These are phyloP conservation scores for Pelargonium citronellum DNA, from an alignment of 441 rosid genomes.

Conservation along the genomic window DNA sequence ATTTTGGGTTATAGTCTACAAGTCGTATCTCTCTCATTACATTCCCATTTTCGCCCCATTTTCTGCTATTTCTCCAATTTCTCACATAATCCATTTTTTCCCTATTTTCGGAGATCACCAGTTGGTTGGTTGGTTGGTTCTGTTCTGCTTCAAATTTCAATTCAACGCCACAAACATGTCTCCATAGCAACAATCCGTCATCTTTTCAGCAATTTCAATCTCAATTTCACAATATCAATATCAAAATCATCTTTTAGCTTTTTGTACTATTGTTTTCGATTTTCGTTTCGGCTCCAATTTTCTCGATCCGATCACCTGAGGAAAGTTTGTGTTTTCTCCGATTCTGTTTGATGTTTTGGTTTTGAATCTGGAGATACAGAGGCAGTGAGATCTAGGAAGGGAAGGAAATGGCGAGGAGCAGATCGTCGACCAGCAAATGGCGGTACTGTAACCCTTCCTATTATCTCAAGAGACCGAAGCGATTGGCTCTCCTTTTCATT, in stretches of 20 bases:
- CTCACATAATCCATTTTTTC: too few relatives aligned
- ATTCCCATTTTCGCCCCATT: too few relatives aligned
- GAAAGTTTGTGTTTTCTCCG: background rate
- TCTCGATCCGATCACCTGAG: conserved; percentile 8
- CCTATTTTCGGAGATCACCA: too few relatives aligned
- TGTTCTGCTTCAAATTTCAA: too few relatives aligned
- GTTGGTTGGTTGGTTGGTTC: too few relatives aligned
- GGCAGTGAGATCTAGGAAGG: background rate
- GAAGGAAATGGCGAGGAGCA: conserved; percentile 30
- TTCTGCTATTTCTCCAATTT: too few relatives aligned
- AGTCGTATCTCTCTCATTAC: too few relatives aligned
- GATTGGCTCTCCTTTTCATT: conserved; percentile 74
- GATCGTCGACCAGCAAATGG: conserved; percentile 41
- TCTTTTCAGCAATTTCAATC: too few relatives aligned
- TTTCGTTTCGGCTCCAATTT: background rate
- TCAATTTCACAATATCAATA: background rate
- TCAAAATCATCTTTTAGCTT: background rate
- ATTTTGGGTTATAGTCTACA: too few relatives aligned
- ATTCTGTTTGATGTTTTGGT: background rate
- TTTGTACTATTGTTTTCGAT: background rate
- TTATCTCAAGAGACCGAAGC: conserved; percentile 80
- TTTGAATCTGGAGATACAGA: conserved; percentile 7
- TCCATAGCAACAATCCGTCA: too few relatives aligned
- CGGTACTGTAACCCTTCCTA: conserved; percentile 71
- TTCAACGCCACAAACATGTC: too few relatives aligned